phyloP scores from a whole-genome alignment of 2,329 filamentous ascomycete species.

The Xylogone sp. region DNA sequence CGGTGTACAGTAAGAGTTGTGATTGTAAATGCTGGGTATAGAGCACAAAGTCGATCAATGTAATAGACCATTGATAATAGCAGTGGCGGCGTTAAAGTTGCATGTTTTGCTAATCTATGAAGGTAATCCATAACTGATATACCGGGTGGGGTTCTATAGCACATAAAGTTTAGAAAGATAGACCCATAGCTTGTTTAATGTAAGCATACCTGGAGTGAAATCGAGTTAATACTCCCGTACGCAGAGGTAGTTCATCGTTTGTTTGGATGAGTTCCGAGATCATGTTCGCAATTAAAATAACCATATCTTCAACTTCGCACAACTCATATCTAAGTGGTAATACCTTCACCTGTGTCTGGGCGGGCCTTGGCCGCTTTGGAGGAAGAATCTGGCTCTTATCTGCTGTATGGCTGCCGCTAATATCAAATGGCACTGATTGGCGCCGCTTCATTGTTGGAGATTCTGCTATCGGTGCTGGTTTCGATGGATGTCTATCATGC shows the following conservation, averaged over 20 bases:
- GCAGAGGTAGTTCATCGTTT: constrained; percentile 83
- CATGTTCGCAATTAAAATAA: constrained; percentile 91
- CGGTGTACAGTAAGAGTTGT: constrained; percentile 95
- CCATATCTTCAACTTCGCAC: constrained; percentile 80
- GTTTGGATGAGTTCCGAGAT: constrained; percentile 89
- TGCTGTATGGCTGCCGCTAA: not conserved
- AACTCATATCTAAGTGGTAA: constrained; percentile 75
- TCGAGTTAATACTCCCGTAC: constrained; percentile 81
- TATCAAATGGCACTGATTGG: constrained; percentile 18
- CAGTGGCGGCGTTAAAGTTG: constrained; percentile 86
- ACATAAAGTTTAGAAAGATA: constrained; percentile 3
- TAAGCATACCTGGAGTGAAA: constrained; percentile 80
- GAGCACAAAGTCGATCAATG: constrained; percentile 87
- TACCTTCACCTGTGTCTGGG: constrained; percentile 48
- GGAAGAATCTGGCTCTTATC: constrained; percentile 10
- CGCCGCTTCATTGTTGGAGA: constrained; percentile 30
- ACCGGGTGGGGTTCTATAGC: constrained; percentile 65
- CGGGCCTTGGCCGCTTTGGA: constrained; percentile 51
- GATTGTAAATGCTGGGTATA: constrained; percentile 94
- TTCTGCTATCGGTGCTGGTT: constrained; percentile 23
- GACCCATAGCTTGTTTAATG: too few relatives aligned
- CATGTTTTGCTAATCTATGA: constrained; percentile 86
- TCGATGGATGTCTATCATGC: constrained; percentile 13
- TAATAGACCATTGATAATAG: constrained; percentile 99
- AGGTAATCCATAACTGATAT: constrained; percentile 95